Conservation (phyloP, 257 asterid genomes). For the Henckelia pumila region DNA sequence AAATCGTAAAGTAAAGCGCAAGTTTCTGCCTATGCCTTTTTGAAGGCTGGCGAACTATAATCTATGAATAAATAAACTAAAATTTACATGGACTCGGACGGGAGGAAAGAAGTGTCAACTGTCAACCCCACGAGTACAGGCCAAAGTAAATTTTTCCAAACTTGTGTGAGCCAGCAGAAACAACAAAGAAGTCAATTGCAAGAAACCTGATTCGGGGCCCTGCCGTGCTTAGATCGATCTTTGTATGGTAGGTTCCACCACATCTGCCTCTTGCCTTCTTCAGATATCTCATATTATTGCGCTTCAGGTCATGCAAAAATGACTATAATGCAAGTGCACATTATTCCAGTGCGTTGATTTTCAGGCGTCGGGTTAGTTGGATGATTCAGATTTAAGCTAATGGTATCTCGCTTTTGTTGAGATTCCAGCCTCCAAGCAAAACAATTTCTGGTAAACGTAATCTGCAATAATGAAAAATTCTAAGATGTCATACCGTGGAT, state of each 20-base stretch:
- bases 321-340: neutral
- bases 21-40: neutral
- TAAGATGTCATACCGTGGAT: neutral
- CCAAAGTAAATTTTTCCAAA: neutral
- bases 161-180: neutral
- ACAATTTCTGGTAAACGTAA: too few relatives aligned
- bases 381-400: neutral
- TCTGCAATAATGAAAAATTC: neutral
- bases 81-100: neutral
- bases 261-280: neutral
- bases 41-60: neutral
- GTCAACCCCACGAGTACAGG: neutral
- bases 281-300: neutral
- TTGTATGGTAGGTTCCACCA: neutral
- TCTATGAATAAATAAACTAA: too few relatives aligned
- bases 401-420: neutral
- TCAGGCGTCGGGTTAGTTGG: neutral
- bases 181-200: neutral
- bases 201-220: neutral
- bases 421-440: neutral
- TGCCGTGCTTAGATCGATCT: neutral
- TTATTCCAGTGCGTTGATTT: neutral
- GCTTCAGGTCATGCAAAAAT: neutral
- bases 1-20: neutral
- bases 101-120: neutral